Conservation (phyloP, 2,329 filamentous ascomycete species). For the Venturia carpophila region DNA sequence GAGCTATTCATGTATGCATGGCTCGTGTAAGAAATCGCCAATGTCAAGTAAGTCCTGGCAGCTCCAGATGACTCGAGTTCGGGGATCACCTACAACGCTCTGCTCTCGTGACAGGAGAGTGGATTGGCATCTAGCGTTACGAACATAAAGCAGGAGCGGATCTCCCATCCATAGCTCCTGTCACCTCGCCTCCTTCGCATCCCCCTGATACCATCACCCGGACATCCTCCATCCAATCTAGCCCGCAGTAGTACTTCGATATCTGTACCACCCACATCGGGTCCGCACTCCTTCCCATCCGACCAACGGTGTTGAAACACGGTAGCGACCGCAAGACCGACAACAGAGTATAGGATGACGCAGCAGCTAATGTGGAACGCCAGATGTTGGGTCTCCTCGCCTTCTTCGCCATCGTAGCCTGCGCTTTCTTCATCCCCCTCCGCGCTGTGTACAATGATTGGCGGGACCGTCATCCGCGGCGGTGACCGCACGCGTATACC, state of each 20-base stretch:
- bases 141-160: neutral
- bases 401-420: neutral
- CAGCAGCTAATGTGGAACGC: neutral
- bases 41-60: too few relatives aligned
- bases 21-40: too few relatives aligned
- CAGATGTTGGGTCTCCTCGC: conserved; percentile 6
- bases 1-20: too few relatives aligned
- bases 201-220: neutral
- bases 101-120: too few relatives aligned
- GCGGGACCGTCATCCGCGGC: neutral
- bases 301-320: neutral
- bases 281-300: neutral
- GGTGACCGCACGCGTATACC: neutral
- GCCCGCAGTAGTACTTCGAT: neutral
- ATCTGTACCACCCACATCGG: neutral
- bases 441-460: neutral
- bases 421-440: neutral
- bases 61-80: too few relatives aligned
- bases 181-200: too few relatives aligned
- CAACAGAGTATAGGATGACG: neutral
- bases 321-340: neutral
- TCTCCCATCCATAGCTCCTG: neutral
- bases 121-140: too few relatives aligned
- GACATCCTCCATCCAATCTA: neutral
- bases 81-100: too few relatives aligned